A percentile compares a stretch with the other conserved stretches of the same genome.
phyloP scores from a whole-genome alignment of 768 basidiomycete species.

The Gloeostereum incarnatum region DNA sequence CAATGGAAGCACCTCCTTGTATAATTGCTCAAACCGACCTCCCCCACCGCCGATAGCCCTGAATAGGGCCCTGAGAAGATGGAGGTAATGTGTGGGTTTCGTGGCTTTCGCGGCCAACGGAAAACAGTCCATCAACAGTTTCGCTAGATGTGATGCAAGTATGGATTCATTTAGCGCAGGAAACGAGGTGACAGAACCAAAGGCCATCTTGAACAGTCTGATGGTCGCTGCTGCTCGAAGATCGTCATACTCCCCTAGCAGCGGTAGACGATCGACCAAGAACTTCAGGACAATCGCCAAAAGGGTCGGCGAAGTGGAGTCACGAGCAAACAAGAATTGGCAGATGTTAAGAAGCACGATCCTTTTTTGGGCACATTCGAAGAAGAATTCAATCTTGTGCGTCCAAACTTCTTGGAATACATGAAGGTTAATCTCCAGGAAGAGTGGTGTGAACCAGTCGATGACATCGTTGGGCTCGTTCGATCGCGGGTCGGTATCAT shows the following conservation, averaged over 20 bases:
- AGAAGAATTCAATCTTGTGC: conserved; percentile 85
- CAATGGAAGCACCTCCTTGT: conserved; percentile 93
- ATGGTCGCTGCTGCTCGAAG: conserved; percentile 77
- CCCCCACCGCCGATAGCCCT: conserved; percentile 88
- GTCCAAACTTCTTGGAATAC: conserved; percentile 97
- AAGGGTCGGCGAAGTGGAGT: conserved; percentile 68
- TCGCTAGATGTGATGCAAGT: conserved; percentile 86
- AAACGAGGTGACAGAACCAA: conserved; percentile 71
- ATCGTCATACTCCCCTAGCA: conserved; percentile 81
- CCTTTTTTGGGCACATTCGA: conserved; percentile 69
- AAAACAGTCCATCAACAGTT: conserved; percentile 94
- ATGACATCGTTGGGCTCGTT: conserved; percentile 64
- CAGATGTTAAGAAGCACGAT: conserved; percentile 76
- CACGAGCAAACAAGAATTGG: conserved; percentile 73
- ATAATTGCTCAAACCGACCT: conserved; percentile 87
- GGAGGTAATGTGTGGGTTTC: conserved; percentile 89
- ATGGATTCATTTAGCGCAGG: conserved; percentile 81
- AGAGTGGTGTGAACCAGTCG: conserved; percentile 74
- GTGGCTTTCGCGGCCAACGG: conserved; percentile 86
- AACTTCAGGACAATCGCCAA: conserved; percentile 85
- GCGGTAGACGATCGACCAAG: conserved; percentile 71
- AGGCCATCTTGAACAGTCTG: conserved; percentile 92
- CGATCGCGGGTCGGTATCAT: conserved; percentile 42
- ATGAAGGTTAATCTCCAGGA: conserved; percentile 79
- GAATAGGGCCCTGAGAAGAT: conserved; percentile 86